These are phyloP conservation scores for Leptographium radiaticola DNA, from an alignment of 2,329 filamentous ascomycete genomes.

Conservation along the genomic window DNA sequence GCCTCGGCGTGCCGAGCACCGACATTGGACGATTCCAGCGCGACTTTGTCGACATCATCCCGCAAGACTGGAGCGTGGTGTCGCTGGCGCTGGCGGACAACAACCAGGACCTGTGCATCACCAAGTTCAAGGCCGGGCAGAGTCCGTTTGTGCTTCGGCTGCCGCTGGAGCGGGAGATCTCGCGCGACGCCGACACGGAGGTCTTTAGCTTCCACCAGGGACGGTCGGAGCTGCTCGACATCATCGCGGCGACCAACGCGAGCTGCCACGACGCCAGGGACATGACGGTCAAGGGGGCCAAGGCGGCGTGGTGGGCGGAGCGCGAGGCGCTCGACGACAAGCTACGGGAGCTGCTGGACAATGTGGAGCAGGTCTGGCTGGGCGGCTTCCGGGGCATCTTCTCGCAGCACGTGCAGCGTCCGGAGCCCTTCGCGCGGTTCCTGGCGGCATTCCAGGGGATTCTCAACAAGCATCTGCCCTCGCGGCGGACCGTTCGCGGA, in stretches of 20 bases:
- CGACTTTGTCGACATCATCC: slow-evolving; percentile 77
- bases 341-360: slow-evolving; percentile 64
- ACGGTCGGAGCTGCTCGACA: slow-evolving; percentile 64
- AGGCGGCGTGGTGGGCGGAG: slow-evolving; percentile 80
- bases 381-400: slow-evolving; percentile 94
- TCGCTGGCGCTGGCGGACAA: slow-evolving; percentile 76
- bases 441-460: slow-evolving; percentile 65
- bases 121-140: slow-evolving; percentile 63
- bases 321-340: slow-evolving; percentile 67
- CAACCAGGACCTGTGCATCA: slow-evolving; percentile 73
- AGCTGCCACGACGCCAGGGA: slow-evolving; percentile 64
- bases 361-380: slow-evolving; percentile 87
- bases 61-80: slow-evolving; percentile 68
- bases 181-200: slow-evolving; percentile 53
- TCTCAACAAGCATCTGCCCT: slow-evolving; percentile 75
- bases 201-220: slow-evolving; percentile 76
- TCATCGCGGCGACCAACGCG: slow-evolving; percentile 69
- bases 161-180: slow-evolving; percentile 70
- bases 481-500: slow-evolving; percentile 52
- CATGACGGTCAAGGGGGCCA: slow-evolving; percentile 60
- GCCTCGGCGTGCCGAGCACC: slow-evolving; percentile 19
- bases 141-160: slow-evolving; percentile 78
- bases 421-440: slow-evolving; percentile 59
- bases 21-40: slow-evolving; percentile 56
- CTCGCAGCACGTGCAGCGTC: slow-evolving; percentile 53